Conservation (phyloP, 805 yeast genomes). For the Kurtzmaniella fragi region DNA sequence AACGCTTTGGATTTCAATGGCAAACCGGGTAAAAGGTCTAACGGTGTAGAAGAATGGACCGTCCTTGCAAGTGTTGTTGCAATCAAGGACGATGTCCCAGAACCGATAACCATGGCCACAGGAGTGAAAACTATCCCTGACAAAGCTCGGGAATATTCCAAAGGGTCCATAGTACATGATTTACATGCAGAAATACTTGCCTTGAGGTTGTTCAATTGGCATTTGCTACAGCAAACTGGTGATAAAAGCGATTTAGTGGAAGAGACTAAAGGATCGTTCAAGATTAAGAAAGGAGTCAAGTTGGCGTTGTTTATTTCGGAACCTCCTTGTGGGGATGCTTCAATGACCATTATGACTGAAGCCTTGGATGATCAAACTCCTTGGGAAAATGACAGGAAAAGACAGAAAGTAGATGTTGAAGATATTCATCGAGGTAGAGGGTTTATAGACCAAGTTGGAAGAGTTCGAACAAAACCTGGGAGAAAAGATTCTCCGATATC, state of each 20-base stretch:
- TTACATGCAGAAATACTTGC: conserved; percentile 85
- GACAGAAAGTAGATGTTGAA: conserved; percentile 5
- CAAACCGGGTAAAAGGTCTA: conserved; percentile 57
- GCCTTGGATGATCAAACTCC: conserved; percentile 10
- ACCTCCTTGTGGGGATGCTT: conserved; percentile 88
- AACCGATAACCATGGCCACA: conserved; percentile 55
- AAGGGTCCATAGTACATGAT: conserved; percentile 75
- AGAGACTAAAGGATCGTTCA: conserved; percentile 15
- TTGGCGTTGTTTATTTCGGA: conserved; percentile 67
- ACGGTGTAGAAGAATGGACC: conserved; percentile 77
- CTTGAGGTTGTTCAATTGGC: conserved; percentile 63
- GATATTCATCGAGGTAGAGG: conserved; percentile 54
- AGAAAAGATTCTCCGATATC: conserved; percentile 70
- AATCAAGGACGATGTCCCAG: conserved; percentile 8
- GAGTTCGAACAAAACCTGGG: conserved; percentile 91
- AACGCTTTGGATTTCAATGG: conserved; percentile 33
- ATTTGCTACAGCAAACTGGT: conserved; percentile 45
- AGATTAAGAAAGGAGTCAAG: conserved; percentile 29
- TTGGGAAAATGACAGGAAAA: conserved; percentile 12
- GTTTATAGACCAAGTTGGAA: conserved; percentile 50
- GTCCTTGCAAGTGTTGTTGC: conserved; percentile 72
- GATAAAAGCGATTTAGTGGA: conserved; percentile 9
- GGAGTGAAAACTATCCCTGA: conserved; percentile 82
- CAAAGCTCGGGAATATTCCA: conserved; percentile 31
- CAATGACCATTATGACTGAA: conserved; percentile 42